Percentiles rank a stretch among this genome's conserved stretches.
Conservation (phyloP, 768 basidiomycete genomes). For the Calocybe cyanea region DNA sequence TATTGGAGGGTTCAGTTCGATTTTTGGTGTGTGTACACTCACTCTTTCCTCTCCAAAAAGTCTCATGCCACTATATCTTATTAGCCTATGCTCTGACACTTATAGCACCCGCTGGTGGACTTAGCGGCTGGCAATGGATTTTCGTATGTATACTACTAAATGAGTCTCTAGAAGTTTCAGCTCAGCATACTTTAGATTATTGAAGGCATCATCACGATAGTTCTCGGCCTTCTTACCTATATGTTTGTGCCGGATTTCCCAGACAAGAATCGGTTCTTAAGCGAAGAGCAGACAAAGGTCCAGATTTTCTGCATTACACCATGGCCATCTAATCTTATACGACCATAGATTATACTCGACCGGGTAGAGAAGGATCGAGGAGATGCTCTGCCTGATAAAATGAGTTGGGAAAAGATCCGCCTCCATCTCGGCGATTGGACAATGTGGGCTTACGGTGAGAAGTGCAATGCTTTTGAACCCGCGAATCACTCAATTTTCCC, state of each 20-base stretch:
- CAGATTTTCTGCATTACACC: background rate
- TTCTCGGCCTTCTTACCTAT: conserved; percentile 19
- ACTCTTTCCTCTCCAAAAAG: background rate
- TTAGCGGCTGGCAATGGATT: conserved; percentile 26
- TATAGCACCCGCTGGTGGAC: conserved; percentile 12
- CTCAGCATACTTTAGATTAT: conserved; percentile 16
- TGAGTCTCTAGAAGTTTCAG: too few species aligned
- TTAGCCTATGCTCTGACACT: conserved; percentile 15
- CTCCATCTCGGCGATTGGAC: conserved; percentile 34
- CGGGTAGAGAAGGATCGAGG: conserved; percentile 35
- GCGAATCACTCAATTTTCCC: background rate
- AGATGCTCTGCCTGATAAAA: conserved; percentile 32
- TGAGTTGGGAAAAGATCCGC: conserved; percentile 27
- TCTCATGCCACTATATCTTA: too few species aligned
- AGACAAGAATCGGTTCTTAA: conserved; percentile 29
- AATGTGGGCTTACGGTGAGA: conserved; percentile 32
- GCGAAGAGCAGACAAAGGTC: conserved; percentile 30
- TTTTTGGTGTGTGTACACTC: conserved; percentile 15
- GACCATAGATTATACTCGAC: conserved; percentile 16
- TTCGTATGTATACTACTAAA: conserved; percentile 18
- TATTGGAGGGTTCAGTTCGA: conserved; percentile 25
- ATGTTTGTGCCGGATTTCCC: conserved; percentile 23
- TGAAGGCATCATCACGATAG: conserved; percentile 23
- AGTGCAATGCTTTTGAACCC: background rate
- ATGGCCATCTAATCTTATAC: background rate